phyloP scores from a whole-genome alignment of 1,139 yeast species.

The Sugiyamaella neomexicana region DNA sequence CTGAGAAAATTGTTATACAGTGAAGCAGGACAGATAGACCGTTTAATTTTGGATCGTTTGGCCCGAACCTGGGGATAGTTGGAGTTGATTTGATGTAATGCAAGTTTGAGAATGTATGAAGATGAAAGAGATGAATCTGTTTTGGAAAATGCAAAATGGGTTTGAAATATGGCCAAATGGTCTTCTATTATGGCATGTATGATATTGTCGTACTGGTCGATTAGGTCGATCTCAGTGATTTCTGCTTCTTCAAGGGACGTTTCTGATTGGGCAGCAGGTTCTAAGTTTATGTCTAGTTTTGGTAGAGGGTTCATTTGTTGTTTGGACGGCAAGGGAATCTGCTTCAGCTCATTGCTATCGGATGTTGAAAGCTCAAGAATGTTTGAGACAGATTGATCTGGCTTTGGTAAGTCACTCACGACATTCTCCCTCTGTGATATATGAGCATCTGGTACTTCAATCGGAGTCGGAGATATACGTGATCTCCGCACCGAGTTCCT shows the following conservation, averaged over 20 bases:
- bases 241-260: background rate
- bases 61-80: conserved; percentile 12
- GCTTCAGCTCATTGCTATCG: too few species aligned
- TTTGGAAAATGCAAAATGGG: conserved; percentile 9
- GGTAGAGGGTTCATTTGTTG: too few species aligned
- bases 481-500: background rate
- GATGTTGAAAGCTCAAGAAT: too few species aligned
- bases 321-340: too few species aligned
- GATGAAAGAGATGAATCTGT: background rate
- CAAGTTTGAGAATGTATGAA: conserved; percentile 1
- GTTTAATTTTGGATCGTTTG: conserved; percentile 17
- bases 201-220: conserved; percentile 18
- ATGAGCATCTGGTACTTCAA: too few species aligned
- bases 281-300: background rate
- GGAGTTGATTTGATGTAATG: conserved; percentile 7
- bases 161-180: conserved; percentile 6
- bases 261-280: background rate
- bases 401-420: background rate
- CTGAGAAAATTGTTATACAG: conserved; percentile 37
- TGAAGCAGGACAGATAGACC: conserved; percentile 21
- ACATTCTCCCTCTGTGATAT: too few species aligned
- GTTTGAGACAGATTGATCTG: background rate
- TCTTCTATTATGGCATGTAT: conserved; percentile 19
- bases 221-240: conserved; percentile 8
- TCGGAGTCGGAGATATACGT: background rate